phyloP scores from a whole-genome alignment of 1,139 yeast species.

The Blastobotrys apis region DNA sequence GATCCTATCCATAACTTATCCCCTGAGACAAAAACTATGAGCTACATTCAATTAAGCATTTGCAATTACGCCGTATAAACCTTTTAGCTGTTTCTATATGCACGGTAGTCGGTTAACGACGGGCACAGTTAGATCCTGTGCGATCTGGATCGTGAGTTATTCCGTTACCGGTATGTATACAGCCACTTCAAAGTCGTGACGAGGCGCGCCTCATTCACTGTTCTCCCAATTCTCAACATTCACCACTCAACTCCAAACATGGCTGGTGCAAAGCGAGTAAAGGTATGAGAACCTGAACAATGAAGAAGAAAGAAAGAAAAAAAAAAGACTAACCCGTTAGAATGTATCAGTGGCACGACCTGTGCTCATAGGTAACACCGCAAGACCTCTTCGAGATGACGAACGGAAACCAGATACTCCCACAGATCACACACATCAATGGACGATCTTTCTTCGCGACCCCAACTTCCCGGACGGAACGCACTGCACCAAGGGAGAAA shows the following conservation, averaged over 20 bases:
- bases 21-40: no score
- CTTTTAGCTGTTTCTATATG: no score
- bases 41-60: no score
- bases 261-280: slow-evolving; percentile 1
- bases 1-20: no score
- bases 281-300: background rate
- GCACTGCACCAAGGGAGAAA: slow-evolving; percentile 15
- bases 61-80: no score
- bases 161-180: background rate
- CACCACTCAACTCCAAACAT: no score
- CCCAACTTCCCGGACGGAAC: slow-evolving; percentile 48
- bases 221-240: no score
- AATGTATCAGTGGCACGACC: slow-evolving; percentile 83
- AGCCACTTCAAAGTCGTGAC: background rate
- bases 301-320: background rate
- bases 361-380: slow-evolving; percentile 80
- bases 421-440: slow-evolving; percentile 85
- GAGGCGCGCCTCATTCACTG: no score
- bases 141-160: background rate
- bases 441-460: slow-evolving; percentile 92
- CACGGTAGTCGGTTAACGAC: no score
- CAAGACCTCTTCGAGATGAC: slow-evolving; percentile 63
- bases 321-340: slow-evolving; percentile 30
- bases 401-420: slow-evolving; percentile 58
- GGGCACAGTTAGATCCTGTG: background rate